Conservation (phyloP, 2,329 filamentous ascomycete species). For the Pseudogymnoascus sp. region DNA sequence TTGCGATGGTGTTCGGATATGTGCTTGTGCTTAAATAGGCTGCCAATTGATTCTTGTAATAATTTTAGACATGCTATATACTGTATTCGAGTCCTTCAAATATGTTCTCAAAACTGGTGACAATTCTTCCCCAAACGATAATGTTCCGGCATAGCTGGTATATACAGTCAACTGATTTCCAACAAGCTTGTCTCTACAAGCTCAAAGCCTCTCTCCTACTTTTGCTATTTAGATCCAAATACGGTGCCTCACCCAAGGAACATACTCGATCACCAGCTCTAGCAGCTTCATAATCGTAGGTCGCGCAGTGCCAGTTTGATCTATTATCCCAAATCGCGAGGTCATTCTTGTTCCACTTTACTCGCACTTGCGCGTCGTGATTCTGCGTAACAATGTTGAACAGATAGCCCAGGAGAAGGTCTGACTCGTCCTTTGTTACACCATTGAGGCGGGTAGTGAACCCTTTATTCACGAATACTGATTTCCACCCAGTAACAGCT, state of each 20-base stretch:
- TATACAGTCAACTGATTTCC: background rate
- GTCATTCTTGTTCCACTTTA: conserved; percentile 46
- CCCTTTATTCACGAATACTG: conserved; percentile 38
- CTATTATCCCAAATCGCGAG: conserved; percentile 61
- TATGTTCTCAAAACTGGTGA: background rate
- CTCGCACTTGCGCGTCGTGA: conserved; percentile 51
- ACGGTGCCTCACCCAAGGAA: conserved; percentile 37
- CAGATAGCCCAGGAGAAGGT: conserved; percentile 29
- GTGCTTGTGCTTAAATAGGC: background rate
- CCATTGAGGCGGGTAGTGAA: conserved; percentile 50
- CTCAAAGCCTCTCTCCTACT: background rate
- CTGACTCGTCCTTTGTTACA: conserved; percentile 46
- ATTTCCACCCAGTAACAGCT: conserved; percentile 50
- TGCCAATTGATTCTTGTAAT: background rate
- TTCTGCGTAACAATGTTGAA: conserved; percentile 45
- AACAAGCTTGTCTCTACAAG: background rate
- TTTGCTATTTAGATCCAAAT: background rate
- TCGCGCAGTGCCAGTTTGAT: conserved; percentile 45
- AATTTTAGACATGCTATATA: background rate
- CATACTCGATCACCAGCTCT: conserved; percentile 41
- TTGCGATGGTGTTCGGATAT: background rate
- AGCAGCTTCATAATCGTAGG: conserved; percentile 51
- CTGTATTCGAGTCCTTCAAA: background rate
- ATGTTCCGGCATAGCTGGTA: background rate
- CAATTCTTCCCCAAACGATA: background rate